Evolutionary conservation across 805 yeast genomes (phyloP).

Genomic region (Yarrowia hollandica): DNA sequence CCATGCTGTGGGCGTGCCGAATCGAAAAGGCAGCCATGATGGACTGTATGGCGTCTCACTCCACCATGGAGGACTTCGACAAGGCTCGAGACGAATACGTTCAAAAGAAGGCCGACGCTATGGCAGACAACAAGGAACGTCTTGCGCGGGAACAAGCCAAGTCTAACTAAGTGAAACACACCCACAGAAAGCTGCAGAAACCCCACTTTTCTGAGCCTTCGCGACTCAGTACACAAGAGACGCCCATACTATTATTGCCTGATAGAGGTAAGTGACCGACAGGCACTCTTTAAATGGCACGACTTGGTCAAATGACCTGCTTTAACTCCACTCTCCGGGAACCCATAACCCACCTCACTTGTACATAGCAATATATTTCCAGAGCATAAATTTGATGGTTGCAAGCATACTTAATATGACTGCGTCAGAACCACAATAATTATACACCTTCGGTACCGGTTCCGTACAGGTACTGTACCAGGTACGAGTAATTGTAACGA

Average conservation of each 20-base stretch:
- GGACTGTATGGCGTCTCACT: slow-evolving; percentile 43
- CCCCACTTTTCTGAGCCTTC: background rate
- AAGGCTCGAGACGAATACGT: slow-evolving; percentile 39
- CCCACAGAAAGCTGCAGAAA: background rate
- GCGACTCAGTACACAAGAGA: background rate
- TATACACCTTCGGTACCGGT: too few species aligned
- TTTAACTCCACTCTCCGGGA: slow-evolving; percentile 14
- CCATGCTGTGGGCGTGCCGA: slow-evolving; percentile 44
- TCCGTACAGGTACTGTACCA: too few species aligned
- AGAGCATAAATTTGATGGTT: slow-evolving; percentile 7
- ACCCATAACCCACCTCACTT: background rate
- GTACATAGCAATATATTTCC: slow-evolving; percentile 27
- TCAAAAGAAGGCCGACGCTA: slow-evolving; percentile 35
- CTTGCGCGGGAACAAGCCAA: slow-evolving; percentile 9
- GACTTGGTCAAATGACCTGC: slow-evolving; percentile 5
- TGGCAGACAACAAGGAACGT: slow-evolving; percentile 30
- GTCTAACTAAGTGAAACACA: slow-evolving; percentile 11
- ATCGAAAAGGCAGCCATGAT: slow-evolving; percentile 41
- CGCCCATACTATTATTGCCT: background rate
- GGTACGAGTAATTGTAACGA: too few species aligned
- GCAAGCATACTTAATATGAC: slow-evolving; percentile 7
- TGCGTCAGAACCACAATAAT: background rate
- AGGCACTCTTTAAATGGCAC: background rate
- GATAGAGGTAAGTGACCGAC: slow-evolving; percentile 1
- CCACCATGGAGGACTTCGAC: slow-evolving; percentile 39